phyloP scores from a whole-genome alignment of 371 early-diverging fungal genomes.

The Lichtheimia hyalospora region DNA sequence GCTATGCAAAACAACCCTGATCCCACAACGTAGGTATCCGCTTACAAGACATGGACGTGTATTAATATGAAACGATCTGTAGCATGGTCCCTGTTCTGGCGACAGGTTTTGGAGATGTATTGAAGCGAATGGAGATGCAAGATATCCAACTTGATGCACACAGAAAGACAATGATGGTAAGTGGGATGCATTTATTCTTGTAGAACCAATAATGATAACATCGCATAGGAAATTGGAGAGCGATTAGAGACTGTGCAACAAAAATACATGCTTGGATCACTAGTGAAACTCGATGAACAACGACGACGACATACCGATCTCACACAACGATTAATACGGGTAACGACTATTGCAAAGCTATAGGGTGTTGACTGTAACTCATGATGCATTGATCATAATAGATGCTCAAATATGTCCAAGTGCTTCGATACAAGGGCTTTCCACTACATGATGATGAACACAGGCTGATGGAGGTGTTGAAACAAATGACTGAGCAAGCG shows the following conservation, averaged over 20 bases:
- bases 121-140: constrained; percentile 81
- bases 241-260: constrained; percentile 32
- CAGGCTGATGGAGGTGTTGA: constrained; percentile 12
- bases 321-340: constrained; percentile 17
- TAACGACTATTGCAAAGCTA: neutral
- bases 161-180: constrained; percentile 28
- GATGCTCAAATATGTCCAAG: constrained; percentile 23
- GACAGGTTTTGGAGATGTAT: constrained; percentile 83
- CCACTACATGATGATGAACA: constrained; percentile 18
- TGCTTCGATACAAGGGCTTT: constrained; percentile 28
- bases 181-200: neutral
- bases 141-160: constrained; percentile 49
- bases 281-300: constrained; percentile 38
- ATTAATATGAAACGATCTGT: neutral
- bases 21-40: constrained; percentile 57
- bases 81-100: constrained; percentile 91
- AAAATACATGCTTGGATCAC: constrained; percentile 28
- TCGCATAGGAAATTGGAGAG: constrained; percentile 25
- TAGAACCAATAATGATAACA: neutral
- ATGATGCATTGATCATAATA: neutral
- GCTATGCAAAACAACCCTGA: constrained; percentile 85
- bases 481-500: constrained; percentile 3
- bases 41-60: neutral
- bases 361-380: neutral
- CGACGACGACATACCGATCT: constrained; percentile 26